Percentiles rank a stretch among this genome's conserved stretches.
These are phyloP conservation scores for Candida glucosophila DNA, from an alignment of 1,139 yeast species.

Conservation along the genomic window DNA sequence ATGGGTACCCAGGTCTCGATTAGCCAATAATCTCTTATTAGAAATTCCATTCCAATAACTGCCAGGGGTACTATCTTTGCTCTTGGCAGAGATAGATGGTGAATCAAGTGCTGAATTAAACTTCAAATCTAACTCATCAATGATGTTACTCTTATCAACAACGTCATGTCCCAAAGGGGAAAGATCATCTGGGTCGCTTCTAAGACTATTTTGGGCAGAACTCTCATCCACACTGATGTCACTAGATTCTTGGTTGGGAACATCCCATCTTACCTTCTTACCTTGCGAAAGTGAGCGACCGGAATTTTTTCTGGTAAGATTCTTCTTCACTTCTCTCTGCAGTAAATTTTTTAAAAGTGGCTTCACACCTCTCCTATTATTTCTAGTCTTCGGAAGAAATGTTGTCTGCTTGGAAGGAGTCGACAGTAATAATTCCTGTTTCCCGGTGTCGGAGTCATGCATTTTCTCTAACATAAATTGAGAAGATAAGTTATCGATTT, in stretches of 20 bases:
- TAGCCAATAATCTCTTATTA: conserved; percentile 7
- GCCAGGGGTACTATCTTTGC: conserved; percentile 2
- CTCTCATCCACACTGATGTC: conserved; percentile 17
- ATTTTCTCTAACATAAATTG: too few species aligned
- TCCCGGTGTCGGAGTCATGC: too few species aligned
- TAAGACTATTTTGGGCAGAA: conserved; percentile 9
- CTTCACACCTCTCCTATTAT: too few species aligned
- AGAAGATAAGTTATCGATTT: conserved; percentile 24
- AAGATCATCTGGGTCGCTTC: conserved; percentile 18
- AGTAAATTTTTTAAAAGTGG: too few species aligned
- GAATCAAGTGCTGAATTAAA: conserved; percentile 24
- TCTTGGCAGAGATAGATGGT: conserved; percentile 15
- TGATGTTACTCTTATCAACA: conserved; percentile 8
- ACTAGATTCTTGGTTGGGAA: conserved; percentile 18
- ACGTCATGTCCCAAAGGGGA: conserved; percentile 19
- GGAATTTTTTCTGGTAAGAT: too few species aligned
- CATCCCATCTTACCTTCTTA: conserved; percentile 35
- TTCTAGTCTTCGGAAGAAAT: too few species aligned
- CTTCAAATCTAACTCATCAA: conserved; percentile 23
- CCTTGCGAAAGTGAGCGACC: too few species aligned
- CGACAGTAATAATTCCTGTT: too few species aligned
- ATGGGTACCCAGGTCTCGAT: conserved; percentile 12
- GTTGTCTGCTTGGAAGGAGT: too few species aligned
- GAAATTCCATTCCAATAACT: conserved; percentile 2
- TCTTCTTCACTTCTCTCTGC: too few species aligned